Conservation (phyloP, 352 stramenopile genomes). For the Globisporangium solare region DNA sequence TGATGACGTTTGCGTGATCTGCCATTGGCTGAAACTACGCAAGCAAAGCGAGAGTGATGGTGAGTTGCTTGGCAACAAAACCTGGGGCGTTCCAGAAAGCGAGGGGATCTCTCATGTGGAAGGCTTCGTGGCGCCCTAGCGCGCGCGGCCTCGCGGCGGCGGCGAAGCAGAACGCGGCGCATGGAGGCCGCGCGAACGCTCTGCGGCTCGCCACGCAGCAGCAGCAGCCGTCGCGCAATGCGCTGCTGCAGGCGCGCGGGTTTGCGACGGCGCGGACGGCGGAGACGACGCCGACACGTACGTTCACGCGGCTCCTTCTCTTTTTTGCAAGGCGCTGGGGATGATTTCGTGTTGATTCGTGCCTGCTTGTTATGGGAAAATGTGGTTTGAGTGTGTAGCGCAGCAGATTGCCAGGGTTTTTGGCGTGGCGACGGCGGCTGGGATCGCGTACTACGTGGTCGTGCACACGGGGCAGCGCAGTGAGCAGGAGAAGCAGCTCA, state of each 20-base stretch:
- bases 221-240: neutral
- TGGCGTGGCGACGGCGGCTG: conserved; percentile 26
- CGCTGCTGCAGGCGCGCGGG: neutral
- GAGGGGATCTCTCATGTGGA: conserved; percentile 8
- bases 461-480: conserved; percentile 34
- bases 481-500: conserved; percentile 47
- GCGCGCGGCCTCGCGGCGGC: neutral
- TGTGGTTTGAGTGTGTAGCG: neutral
- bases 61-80: conserved; percentile 1
- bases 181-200: neutral
- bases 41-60: neutral
- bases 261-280: conserved; percentile 3
- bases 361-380: neutral
- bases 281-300: conserved; percentile 5
- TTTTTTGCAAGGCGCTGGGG: no score
- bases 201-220: neutral
- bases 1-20: neutral
- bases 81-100: no score
- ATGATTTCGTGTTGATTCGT: no score
- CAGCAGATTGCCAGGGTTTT: conserved; percentile 18
- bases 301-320: neutral
- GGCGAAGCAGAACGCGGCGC: neutral
- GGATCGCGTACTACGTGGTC: conserved; percentile 49
- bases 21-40: conserved; percentile 1
- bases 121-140: conserved; percentile 1